A percentile compares a stretch with the other conserved stretches of the same genome.
These are phyloP conservation scores for Hymenoscyphus linearis DNA, from an alignment of 2,329 filamentous ascomycete species.

Conservation along the genomic window DNA sequence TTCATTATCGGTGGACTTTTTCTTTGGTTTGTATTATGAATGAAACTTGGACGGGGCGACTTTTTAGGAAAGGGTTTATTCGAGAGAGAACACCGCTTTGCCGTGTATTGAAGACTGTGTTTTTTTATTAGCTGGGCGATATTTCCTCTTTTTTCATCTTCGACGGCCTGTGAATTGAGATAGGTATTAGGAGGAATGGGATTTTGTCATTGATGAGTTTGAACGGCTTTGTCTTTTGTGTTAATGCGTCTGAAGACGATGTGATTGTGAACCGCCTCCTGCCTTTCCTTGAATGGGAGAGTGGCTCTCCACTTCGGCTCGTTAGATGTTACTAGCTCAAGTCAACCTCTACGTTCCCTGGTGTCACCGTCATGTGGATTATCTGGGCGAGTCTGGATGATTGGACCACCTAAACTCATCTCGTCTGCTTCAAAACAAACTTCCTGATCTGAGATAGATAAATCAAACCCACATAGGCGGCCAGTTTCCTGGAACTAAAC, in stretches of 20 bases:
- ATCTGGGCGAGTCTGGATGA: too few species aligned
- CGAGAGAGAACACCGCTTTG: neutral
- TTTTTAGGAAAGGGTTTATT: constrained; percentile 1
- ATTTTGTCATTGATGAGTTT: neutral
- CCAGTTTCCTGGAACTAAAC: too few species aligned
- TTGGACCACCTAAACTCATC: too few species aligned
- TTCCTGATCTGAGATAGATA: too few species aligned
- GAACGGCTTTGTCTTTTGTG: neutral
- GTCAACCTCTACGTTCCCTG: too few species aligned
- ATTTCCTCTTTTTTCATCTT: neutral
- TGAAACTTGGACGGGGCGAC: neutral
- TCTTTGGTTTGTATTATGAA: constrained; percentile 1
- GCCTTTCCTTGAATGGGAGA: too few species aligned
- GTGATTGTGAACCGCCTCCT: too few species aligned
- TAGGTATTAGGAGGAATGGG: neutral
- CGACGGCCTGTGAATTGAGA: neutral
- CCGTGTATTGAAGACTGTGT: neutral
- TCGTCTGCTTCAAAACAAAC: too few species aligned
- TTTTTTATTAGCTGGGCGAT: neutral
- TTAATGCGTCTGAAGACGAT: neutral
- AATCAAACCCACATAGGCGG: too few species aligned
- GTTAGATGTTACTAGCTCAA: too few species aligned
- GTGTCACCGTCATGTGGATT: too few species aligned
- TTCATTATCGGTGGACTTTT: neutral
- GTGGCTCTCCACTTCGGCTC: too few species aligned